Conservation (phyloP, 2,329 filamentous ascomycete genomes). For the Apiospora malaysiana region DNA sequence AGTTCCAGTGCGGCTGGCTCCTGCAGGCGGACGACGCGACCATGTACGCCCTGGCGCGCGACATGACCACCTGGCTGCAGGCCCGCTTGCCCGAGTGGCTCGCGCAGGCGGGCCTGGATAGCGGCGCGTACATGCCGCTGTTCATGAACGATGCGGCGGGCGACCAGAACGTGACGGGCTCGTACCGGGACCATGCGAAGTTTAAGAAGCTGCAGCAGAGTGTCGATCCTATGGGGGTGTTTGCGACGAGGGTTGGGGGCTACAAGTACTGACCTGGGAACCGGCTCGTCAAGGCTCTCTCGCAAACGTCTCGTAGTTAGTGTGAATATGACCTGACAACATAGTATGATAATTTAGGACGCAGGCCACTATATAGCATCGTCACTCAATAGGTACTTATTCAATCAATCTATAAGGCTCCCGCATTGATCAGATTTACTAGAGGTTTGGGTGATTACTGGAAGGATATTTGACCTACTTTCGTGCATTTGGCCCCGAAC, state of each 20-base stretch:
- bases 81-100: conserved; percentile 23
- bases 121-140: conserved; percentile 33
- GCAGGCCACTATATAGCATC: no score
- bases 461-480: no score
- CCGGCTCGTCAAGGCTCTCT: background rate
- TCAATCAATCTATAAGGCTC: no score
- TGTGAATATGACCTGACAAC: background rate
- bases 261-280: conserved; percentile 31
- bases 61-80: conserved; percentile 33
- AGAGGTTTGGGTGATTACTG: no score
- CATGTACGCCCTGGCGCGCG: conserved; percentile 15
- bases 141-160: conserved; percentile 45
- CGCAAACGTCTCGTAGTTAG: background rate
- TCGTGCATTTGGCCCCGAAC: no score
- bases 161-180: conserved; percentile 40
- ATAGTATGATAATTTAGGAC: no score
- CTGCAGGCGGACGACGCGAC: conserved; percentile 29
- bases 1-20: conserved; percentile 36
- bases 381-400: no score
- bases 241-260: conserved; percentile 35
- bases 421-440: no score
- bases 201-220: conserved; percentile 40
- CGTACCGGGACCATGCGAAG: conserved; percentile 36
- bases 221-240: conserved; percentile 39
- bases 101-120: conserved; percentile 14